phyloP scores from a whole-genome alignment of 129 eudicot genomes.

The Flaveria linearis region DNA sequence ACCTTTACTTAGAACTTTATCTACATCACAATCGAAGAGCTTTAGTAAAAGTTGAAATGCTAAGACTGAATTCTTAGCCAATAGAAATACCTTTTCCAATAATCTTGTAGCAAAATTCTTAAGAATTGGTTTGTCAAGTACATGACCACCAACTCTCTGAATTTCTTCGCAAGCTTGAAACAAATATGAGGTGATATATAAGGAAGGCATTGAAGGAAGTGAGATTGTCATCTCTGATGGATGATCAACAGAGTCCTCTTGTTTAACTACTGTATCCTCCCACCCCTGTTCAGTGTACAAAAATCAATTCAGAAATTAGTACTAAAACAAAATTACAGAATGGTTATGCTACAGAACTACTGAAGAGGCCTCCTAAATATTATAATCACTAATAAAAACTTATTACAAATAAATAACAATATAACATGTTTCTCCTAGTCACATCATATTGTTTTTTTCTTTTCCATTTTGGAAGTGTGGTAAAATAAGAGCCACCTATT shows the following conservation, averaged over 20 bases:
- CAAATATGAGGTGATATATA: constrained; percentile 67
- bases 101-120: constrained; percentile 74
- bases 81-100: constrained; percentile 62
- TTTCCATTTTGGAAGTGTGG: neutral
- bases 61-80: neutral
- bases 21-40: neutral
- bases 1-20: neutral
- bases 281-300: constrained; percentile 61
- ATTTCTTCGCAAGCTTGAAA: constrained; percentile 93
- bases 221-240: constrained; percentile 81
- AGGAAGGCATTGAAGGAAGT: constrained; percentile 91
- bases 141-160: constrained; percentile 91
- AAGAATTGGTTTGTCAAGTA: constrained; percentile 73
- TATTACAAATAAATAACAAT: neutral
- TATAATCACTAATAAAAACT: neutral
- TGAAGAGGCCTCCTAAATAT: neutral
- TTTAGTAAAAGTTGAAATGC: neutral
- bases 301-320: constrained; percentile 2
- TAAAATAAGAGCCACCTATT: neutral
- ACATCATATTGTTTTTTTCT: neutral
- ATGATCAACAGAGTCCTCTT: constrained; percentile 65
- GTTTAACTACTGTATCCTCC: constrained; percentile 89
- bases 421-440: neutral
- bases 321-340: neutral
- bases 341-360: neutral